These are phyloP conservation scores for Yarrowia sp. DNA, from an alignment of 805 yeast species.

Conservation along the genomic window DNA sequence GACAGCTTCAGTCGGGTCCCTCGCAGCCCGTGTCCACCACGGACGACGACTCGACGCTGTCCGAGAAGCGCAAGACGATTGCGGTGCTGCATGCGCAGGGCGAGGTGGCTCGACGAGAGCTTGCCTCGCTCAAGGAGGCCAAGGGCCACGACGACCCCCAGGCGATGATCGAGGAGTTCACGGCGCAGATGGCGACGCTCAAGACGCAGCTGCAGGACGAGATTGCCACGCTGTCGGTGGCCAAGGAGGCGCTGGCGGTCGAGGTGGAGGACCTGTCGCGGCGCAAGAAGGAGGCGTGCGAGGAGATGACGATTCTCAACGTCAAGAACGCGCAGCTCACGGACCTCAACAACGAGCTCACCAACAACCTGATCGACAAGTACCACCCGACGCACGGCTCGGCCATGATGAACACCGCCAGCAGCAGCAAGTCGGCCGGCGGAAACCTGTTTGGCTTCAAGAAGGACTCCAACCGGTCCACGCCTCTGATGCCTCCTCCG, in stretches of 20 bases:
- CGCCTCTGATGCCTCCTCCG: not conserved
- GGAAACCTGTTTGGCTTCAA: constrained; percentile 19
- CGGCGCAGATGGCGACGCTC: constrained; percentile 49
- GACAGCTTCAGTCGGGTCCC: constrained; percentile 29
- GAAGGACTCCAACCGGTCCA: not conserved
- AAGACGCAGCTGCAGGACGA: constrained; percentile 51
- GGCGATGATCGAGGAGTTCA: constrained; percentile 40
- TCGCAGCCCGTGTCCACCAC: not conserved
- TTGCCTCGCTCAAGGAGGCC: constrained; percentile 45
- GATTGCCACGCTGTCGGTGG: constrained; percentile 40
- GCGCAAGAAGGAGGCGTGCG: constrained; percentile 35
- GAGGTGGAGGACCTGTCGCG: constrained; percentile 36
- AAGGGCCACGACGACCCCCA: constrained; percentile 37
- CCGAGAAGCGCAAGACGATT: constrained; percentile 39
- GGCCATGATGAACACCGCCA: not conserved
- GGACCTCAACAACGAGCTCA: constrained; percentile 42
- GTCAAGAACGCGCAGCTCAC: constrained; percentile 40
- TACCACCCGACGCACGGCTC: constrained; percentile 29
- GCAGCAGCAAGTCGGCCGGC: not conserved
- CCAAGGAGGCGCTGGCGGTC: constrained; percentile 35
- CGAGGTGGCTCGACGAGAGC: constrained; percentile 41
- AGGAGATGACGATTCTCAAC: constrained; percentile 38
- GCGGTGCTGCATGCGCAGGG: constrained; percentile 40
- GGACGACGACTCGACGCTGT: constrained; percentile 30
- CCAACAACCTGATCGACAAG: constrained; percentile 40